phyloP scores from a whole-genome alignment of 2,329 filamentous ascomycete species.

The Dichotomopilus funicola region DNA sequence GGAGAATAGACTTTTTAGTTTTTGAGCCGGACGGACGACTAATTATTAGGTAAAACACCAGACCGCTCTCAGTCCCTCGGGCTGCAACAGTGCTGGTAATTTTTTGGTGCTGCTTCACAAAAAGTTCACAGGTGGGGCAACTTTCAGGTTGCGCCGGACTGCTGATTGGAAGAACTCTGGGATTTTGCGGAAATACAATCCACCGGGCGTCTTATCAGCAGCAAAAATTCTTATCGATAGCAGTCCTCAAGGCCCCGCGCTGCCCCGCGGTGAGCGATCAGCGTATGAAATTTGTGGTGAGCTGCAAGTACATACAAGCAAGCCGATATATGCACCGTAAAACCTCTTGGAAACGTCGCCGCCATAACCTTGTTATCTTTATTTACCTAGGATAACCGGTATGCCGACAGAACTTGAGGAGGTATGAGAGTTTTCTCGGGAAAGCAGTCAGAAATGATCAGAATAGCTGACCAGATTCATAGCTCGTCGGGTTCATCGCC shows the following conservation, averaged over 20 bases:
- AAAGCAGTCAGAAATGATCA: not conserved
- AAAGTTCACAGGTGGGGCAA: slow-evolving; percentile 20
- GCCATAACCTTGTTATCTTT: not conserved
- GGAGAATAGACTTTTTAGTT: not conserved
- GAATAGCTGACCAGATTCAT: slow-evolving; percentile 11
- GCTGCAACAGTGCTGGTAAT: slow-evolving; percentile 9
- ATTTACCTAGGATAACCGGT: not conserved
- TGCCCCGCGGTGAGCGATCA: slow-evolving; percentile 14
- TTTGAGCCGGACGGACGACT: too few relatives aligned
- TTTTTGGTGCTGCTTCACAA: slow-evolving; percentile 19
- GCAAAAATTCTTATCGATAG: slow-evolving; percentile 13
- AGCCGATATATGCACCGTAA: not conserved
- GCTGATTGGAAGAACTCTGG: slow-evolving; percentile 11
- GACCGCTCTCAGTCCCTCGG: not conserved
- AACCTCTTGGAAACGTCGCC: not conserved
- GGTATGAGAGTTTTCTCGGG: slow-evolving; percentile 37
- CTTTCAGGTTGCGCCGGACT: slow-evolving; percentile 11
- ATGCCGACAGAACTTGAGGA: slow-evolving; percentile 77
- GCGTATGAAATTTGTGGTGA: slow-evolving; percentile 1
- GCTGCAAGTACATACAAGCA: not conserved
- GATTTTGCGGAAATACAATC: slow-evolving; percentile 14
- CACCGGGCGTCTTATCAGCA: slow-evolving; percentile 7
- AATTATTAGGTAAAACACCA: not conserved
- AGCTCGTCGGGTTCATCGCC: slow-evolving; percentile 91
- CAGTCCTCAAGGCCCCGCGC: slow-evolving; percentile 14